Conservation (phyloP, 2,329 filamentous ascomycete genomes). For the Aspergillus costaricaensis region DNA sequence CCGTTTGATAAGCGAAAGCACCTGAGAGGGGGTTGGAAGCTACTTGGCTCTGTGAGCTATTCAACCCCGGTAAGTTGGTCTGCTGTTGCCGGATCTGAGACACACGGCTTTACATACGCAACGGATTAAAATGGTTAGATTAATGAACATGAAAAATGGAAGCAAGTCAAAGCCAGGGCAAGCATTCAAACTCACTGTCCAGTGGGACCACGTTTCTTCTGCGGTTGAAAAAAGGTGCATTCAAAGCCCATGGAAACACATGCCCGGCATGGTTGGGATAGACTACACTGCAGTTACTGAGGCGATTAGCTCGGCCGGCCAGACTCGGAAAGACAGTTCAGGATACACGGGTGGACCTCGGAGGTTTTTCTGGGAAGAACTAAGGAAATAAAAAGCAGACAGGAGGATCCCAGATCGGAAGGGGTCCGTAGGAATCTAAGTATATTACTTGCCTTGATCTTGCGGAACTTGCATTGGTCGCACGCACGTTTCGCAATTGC, state of each 20-base stretch:
- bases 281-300: slow-evolving; percentile 35
- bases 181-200: slow-evolving; percentile 35
- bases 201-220: slow-evolving; percentile 45
- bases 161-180: background rate
- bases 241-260: slow-evolving; percentile 43
- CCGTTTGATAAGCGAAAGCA: slow-evolving; percentile 27
- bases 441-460: slow-evolving; percentile 35
- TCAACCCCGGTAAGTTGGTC: slow-evolving; percentile 22
- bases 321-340: background rate
- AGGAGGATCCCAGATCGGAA: slow-evolving; percentile 1
- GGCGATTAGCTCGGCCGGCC: background rate
- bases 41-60: slow-evolving; percentile 18
- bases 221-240: slow-evolving; percentile 46
- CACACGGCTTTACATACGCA: slow-evolving; percentile 32
- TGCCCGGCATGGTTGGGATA: slow-evolving; percentile 41
- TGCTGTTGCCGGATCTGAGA: slow-evolving; percentile 42
- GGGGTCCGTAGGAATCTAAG: background rate
- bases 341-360: background rate
- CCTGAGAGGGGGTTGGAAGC: slow-evolving; percentile 20
- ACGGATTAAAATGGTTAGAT: background rate
- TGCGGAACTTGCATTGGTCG: slow-evolving; percentile 46
- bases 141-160: background rate
- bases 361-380: background rate
- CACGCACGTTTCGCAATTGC: slow-evolving; percentile 41
- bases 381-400: background rate